Percentiles rank a stretch among this genome's conserved stretches.
phyloP scores from a whole-genome alignment of 2,329 filamentous ascomycete genomes.

The Diaporthe eres region DNA sequence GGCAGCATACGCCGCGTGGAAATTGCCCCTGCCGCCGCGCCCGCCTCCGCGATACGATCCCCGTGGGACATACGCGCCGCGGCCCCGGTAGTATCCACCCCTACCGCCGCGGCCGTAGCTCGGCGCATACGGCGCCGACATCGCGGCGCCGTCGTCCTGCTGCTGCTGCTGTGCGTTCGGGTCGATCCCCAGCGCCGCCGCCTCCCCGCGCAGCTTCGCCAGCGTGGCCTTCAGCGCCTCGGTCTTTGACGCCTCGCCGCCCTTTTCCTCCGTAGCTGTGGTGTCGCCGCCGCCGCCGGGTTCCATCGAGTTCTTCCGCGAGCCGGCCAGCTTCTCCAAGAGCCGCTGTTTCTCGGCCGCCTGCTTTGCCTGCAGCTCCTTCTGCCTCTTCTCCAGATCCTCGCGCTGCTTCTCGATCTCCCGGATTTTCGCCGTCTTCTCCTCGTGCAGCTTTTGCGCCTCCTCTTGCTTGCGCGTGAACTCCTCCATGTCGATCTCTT shows the following conservation, averaged over 20 bases:
- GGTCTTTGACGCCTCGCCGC: slow-evolving; percentile 56
- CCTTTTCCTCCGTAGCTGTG: slow-evolving; percentile 41
- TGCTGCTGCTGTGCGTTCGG: slow-evolving; percentile 60
- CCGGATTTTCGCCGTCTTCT: slow-evolving; percentile 73
- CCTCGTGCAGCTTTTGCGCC: slow-evolving; percentile 77
- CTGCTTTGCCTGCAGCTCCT: slow-evolving; percentile 73
- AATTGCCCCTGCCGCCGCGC: slow-evolving; percentile 61
- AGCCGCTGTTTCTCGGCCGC: slow-evolving; percentile 75
- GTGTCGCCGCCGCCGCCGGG: not conserved
- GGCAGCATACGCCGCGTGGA: slow-evolving; percentile 69
- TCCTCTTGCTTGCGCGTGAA: slow-evolving; percentile 78
- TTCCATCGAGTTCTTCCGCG: slow-evolving; percentile 44
- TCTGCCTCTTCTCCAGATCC: slow-evolving; percentile 75
- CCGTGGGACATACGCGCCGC: slow-evolving; percentile 48
- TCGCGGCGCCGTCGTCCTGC: slow-evolving; percentile 59
- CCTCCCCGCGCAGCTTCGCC: slow-evolving; percentile 80
- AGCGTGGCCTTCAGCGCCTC: slow-evolving; percentile 79
- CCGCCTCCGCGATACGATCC: slow-evolving; percentile 55
- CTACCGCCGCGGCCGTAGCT: slow-evolving; percentile 53
- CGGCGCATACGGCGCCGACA: slow-evolving; percentile 47
- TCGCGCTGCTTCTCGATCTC: slow-evolving; percentile 74
- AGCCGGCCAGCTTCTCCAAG: slow-evolving; percentile 69
- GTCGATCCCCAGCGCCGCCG: slow-evolving; percentile 77
- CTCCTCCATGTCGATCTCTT: slow-evolving; percentile 77
- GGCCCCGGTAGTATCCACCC: slow-evolving; percentile 38